Evolutionary conservation across 202 grass and related monocot genomes (phyloP), one percentile per base, ranked within the genome.

Genomic region (Eragrostis tef): DNA sequence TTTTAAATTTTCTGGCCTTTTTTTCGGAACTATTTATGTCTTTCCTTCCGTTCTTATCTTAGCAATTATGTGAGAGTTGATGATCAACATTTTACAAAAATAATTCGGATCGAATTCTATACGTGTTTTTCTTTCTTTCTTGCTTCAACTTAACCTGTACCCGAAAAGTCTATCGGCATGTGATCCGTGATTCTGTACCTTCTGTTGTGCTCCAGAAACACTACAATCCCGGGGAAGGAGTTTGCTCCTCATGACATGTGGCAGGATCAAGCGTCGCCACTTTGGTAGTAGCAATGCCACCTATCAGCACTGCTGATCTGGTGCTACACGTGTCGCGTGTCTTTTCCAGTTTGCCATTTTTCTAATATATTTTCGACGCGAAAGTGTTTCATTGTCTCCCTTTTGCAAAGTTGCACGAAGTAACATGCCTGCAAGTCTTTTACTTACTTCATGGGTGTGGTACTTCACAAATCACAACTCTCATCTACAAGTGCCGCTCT

Each of bases 181-280:
- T 21, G 64, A 67, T 67, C 64, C 64, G 31, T 66, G 64, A 44
- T 12, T 47, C 66, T 25, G 16, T 17, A 22, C 36, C 25, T 51
- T 22, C 8, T 72, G 6, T 27, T 73, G 31, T 75, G 9, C 45
- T 46, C 26, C 21, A 47, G n/a, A 44, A 63, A 74, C 46, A 45
- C 6, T 29, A 21, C 10, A 26, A 26, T 34, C 16, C 27, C 21
- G 17, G 45, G 48, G 36, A 20, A 58, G 6, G 19, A 58, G n/a
- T 45, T 11, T 34, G 17, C 7, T 80, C 22, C 2, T 74, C 6
- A 20, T 9, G 66, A 73, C 70, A 86, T 67, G 80, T 76, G 63
- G 85, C 78, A 48, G 51, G 19, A 58, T 66, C 9, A 26, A 45
- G 9, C 65, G n/a, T 20, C 13, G 16, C 36, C 56, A 6, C 69